These are phyloP conservation scores for Amniculicola lignicola DNA, from an alignment of 495 filamentous ascomycete genomes.

Conservation along the genomic window DNA sequence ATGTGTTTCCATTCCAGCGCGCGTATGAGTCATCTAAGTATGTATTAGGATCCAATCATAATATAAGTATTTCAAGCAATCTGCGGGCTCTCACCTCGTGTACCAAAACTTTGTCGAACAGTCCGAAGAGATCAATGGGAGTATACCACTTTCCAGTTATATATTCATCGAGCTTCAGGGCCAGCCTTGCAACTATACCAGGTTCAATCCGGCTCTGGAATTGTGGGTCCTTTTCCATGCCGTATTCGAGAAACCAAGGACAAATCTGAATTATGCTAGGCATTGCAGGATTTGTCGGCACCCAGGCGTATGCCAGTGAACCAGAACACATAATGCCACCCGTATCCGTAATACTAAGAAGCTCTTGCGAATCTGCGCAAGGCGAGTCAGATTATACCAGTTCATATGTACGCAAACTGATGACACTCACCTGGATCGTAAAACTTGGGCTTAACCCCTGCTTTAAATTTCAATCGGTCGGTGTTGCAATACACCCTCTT, in stretches of 20 bases:
- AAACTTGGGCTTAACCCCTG: no score
- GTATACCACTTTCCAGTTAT: constrained; percentile 6
- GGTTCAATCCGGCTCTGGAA: constrained; percentile 1
- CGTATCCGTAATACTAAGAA: no score
- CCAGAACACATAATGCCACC: no score
- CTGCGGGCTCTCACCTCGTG: constrained; percentile 8
- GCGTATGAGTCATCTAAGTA: constrained; percentile 3
- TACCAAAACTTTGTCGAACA: constrained; percentile 5
- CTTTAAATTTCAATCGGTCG: no score
- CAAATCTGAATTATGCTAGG: constrained; percentile 3
- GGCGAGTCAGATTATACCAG: no score
- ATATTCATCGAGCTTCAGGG: constrained; percentile 4
- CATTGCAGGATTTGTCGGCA: background rate
- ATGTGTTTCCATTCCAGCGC: background rate
- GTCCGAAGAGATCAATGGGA: constrained; percentile 2
- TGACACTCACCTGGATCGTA: no score
- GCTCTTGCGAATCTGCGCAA: no score
- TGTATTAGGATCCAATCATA: constrained; percentile 1
- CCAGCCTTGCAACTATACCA: background rate
- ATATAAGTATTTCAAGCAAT: no score
- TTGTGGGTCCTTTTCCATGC: background rate
- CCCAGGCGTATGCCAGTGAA: background rate
- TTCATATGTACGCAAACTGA: no score
- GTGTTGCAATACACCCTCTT: no score
- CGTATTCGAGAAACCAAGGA: constrained; percentile 10